Base-by-base conservation (phyloP, 768 basidiomycete species). In the Neoboletus subvelutipes region DNA sequence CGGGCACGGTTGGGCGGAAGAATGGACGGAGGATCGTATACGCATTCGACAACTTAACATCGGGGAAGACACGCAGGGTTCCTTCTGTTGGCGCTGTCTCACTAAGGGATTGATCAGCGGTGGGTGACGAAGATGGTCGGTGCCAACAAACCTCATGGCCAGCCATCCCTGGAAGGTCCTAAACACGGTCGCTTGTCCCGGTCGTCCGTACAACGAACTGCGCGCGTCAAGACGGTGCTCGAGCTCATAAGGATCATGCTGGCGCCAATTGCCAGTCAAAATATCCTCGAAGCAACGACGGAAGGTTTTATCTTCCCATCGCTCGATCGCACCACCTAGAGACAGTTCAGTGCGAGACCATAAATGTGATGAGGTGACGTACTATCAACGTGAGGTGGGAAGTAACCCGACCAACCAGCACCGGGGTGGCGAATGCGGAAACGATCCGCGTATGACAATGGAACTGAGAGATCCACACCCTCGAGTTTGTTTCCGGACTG, bases 141-240 rank as follows among this genome's bases (percentile, higher is more conserved):
- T 58, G 51, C 18, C 56, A 52, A 55, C 64, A 4, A 45, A 87
- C 84, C 83, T 85, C 76, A 87, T 76, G 2, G 87, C 78, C 15
- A 88, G 68, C 89, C 88, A 91, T n/a, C 88, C 88, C 63, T 90
- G 89, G 75, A 86, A 91, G 3, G 85, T 83, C 50, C 82, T 74
- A 65, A 84, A 83, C 8, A 83, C 76, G 54, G 69, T 81, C 24
- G 80, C 77, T 70, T 82, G 83, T 55, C 75, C 78, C 6, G 79
- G 77, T 17, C 79, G 76, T 40, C 83, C 78, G 69, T 90, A 89
- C 55, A 91, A 63, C 20, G 87, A 87, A 47, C 75, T 83, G 36
- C 80, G 73, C 1, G 87, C 89, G 55, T 82, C 68, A 28, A 90
- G 70, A 39, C 87, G 78, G 34, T 80, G 78, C 41, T 79, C 78